Conservation (phyloP, 176 grass and related monocot genomes). For the Tillandsia fasciculata region DNA sequence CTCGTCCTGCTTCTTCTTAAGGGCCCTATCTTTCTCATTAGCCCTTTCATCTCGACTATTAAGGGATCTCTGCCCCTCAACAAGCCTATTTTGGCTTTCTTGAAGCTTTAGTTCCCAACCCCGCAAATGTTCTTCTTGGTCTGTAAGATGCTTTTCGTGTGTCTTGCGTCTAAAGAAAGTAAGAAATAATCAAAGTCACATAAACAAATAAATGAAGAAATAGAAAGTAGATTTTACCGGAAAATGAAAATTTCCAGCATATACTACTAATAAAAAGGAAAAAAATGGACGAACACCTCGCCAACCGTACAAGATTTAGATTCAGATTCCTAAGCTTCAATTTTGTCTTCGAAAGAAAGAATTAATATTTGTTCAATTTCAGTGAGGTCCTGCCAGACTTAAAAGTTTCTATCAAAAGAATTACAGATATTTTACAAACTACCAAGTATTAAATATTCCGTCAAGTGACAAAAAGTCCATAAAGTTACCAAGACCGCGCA, state of each 20-base stretch:
- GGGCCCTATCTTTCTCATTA: slow-evolving; percentile 53
- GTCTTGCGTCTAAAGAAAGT: slow-evolving; percentile 39
- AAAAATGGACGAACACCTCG: not conserved
- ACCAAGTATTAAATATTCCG: too few species aligned
- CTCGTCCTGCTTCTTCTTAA: slow-evolving; percentile 66
- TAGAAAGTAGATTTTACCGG: not conserved
- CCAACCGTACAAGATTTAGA: too few species aligned
- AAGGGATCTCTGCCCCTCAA: slow-evolving; percentile 61
- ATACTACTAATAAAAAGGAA: not conserved
- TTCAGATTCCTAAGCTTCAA: too few species aligned
- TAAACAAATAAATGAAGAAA: too few species aligned
- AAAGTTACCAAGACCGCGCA: too few species aligned
- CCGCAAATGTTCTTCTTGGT: slow-evolving; percentile 54
- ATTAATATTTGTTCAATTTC: too few species aligned
- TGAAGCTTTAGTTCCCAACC: slow-evolving; percentile 81
- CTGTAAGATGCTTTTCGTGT: slow-evolving; percentile 60
- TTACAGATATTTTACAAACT: too few species aligned
- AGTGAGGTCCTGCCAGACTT: too few species aligned
- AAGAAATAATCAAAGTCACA: not conserved
- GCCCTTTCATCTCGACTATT: slow-evolving; percentile 86
- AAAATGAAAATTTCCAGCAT: not conserved
- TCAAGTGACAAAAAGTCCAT: too few species aligned
- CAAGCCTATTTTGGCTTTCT: slow-evolving; percentile 82
- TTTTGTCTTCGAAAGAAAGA: too few species aligned
- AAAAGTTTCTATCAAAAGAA: too few species aligned